A percentile compares a stretch with the other conserved stretches of the same genome.
Evolutionary conservation across 345 rosid species (phyloP).

Genomic region (Salix purpurea): DNA sequence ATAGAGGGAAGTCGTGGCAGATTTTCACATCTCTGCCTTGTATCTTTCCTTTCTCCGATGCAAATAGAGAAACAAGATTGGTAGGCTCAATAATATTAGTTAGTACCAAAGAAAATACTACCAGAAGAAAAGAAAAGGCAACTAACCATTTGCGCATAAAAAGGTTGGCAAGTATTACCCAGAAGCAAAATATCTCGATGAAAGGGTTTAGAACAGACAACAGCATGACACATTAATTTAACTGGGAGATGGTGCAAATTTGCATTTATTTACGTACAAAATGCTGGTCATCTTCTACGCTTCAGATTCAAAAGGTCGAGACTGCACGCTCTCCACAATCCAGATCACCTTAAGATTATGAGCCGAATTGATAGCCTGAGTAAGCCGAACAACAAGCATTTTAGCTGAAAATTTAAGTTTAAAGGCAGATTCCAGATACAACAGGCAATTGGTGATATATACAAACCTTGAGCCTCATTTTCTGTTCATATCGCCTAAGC

Average conservation of each 20-base stretch:
- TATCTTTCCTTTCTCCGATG: not conserved
- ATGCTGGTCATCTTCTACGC: not conserved
- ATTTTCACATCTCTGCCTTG: not conserved
- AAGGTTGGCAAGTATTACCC: not conserved
- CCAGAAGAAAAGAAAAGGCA: not conserved
- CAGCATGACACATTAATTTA: not conserved
- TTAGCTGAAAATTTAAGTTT: not conserved
- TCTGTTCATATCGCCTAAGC: conserved; percentile 84
- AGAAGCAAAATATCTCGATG: not conserved
- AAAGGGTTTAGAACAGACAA: not conserved
- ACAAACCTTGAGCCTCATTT: conserved; percentile 34
- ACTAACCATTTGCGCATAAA: not conserved
- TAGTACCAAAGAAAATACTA: not conserved
- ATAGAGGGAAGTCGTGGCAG: too few relatives aligned
- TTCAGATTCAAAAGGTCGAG: not conserved
- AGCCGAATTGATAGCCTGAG: not conserved
- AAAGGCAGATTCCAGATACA: not conserved
- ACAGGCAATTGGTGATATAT: not conserved
- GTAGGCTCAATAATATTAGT: not conserved
- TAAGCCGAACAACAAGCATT: not conserved
- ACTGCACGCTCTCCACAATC: not conserved
- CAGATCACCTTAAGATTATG: conserved; percentile 2
- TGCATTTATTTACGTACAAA: conserved; percentile 17
- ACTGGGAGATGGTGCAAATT: not conserved
- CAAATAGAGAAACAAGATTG: not conserved